Evolutionary conservation across 306 rosid genomes (phyloP).

Genomic region (Rosa rugosa): DNA sequence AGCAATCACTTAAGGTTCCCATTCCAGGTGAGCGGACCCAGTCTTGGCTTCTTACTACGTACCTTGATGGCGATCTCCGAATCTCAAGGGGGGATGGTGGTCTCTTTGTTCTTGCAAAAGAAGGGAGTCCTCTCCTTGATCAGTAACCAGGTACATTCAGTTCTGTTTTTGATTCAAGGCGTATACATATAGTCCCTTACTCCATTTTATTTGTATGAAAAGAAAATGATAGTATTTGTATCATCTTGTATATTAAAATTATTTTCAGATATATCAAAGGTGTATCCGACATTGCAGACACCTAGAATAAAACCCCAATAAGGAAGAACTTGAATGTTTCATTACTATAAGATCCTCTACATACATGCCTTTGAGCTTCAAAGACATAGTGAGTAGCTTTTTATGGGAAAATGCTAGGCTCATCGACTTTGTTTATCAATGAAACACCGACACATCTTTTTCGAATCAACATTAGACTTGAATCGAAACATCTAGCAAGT

Average conservation of each 20-base stretch:
- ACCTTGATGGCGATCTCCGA: conserved; percentile 78
- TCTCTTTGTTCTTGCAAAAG: conserved; percentile 80
- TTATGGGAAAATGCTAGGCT: not conserved
- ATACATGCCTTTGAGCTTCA: not conserved
- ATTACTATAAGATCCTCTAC: not conserved
- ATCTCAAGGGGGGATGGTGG: conserved; percentile 98
- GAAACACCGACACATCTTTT: not conserved
- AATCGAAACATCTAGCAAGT: not conserved
- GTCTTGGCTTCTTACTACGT: conserved; percentile 88
- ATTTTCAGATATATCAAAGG: conserved; percentile 7
- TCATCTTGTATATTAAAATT: conserved; percentile 18
- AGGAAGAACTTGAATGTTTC: not conserved
- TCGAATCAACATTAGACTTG: not conserved
- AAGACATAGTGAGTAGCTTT: not conserved
- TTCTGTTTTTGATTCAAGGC: not conserved
- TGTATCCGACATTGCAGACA: not conserved
- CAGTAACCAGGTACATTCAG: conserved; percentile 34
- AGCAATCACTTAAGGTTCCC: conserved; percentile 76
- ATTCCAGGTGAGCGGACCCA: conserved; percentile 83
- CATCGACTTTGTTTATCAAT: not conserved
- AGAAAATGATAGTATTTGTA: conserved; percentile 18
- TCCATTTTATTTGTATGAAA: conserved; percentile 2
- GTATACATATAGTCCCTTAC: not conserved
- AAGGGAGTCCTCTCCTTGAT: conserved; percentile 76
- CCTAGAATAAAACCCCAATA: not conserved